Evolutionary conservation across 352 stramenopile species (phyloP).

Genomic region (Globisporangium splendens): DNA sequence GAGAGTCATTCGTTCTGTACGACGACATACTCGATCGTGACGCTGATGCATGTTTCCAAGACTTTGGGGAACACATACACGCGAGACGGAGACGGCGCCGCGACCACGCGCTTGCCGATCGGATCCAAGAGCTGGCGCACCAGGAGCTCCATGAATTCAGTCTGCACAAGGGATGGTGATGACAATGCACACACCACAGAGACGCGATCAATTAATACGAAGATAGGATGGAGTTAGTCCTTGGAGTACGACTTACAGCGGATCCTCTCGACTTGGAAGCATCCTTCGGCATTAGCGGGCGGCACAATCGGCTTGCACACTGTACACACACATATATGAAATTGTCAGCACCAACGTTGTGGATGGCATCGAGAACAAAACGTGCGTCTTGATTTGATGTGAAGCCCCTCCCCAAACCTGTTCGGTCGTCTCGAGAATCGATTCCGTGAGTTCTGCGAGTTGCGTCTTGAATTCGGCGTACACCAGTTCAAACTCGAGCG

Average conservation of each 20-base stretch:
- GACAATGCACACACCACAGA: not conserved
- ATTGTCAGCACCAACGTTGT: no score
- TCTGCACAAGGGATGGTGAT: conserved; percentile 17
- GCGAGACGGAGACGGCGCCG: conserved; percentile 33
- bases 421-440: conserved; percentile 45
- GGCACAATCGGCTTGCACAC: conserved; percentile 12
- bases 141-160: conserved; percentile 47
- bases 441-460: conserved; percentile 52
- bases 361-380: no score
- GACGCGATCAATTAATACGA: not conserved
- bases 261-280: conserved; percentile 12
- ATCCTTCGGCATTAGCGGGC: conserved; percentile 5
- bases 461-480: conserved; percentile 46
- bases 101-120: conserved; percentile 36
- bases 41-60: conserved; percentile 51
- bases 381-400: no score
- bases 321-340: not conserved
- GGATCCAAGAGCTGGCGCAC: conserved; percentile 46
- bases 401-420: no score
- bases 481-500: conserved; percentile 41
- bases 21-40: conserved; percentile 45
- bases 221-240: no score
- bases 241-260: conserved; percentile 1
- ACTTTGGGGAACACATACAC: conserved; percentile 46
- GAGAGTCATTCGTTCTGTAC: no score